Evolutionary conservation across 2,329 filamentous ascomycete species (phyloP), one percentile per base, ranked within the genome.

Genomic region (Microdochium bolleyi): DNA sequence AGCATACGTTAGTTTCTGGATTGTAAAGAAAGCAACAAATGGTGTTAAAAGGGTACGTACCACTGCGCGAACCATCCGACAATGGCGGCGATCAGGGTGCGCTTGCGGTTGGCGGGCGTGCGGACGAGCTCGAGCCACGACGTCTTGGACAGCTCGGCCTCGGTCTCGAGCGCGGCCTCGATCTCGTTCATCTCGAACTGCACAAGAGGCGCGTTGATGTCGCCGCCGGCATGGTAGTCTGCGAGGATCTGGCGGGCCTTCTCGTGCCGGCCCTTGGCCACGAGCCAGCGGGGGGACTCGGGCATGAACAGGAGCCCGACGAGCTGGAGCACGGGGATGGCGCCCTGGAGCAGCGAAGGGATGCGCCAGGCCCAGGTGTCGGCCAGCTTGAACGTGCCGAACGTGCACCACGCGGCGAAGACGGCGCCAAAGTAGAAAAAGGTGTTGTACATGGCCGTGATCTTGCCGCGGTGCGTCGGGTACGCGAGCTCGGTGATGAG

Each of bases 1-100:
- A n/a, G n/a, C n/a, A n/a, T n/a, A n/a, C n/a, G n/a, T n/a, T n/a
- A n/a, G n/a, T n/a, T n/a, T n/a, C n/a, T n/a, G n/a, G n/a, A n/a
- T n/a, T n/a, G 16, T 14, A 16, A 19, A 41, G 37, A 19, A 4
- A 7, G 16, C 4, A 16, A 14, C 4, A 16, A 41, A 41, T 14
- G 14, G 37, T 8, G 37, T 41, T 41, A 8, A 8, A 38, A 8
- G 3, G n/a, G 4, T 16, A 38, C 41, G 77, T 46, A 46, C 76
- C 77, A 82, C 56, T 83, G 80, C 9, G 74, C 76, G 67, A 82
- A 82, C 55, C 80, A 67, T 55, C 78, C 79, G 8, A 78, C 69
- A 22, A 72, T 70, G 49, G 81, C 63, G n/a, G 77, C 66, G 52
- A 84, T 79, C 49, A 79, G 61, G 25, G 81, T 66, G 34, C 80